Conservation (phyloP, 225 moss, liverwort and hornwort genomes). For the Pleurozium schreberi region DNA sequence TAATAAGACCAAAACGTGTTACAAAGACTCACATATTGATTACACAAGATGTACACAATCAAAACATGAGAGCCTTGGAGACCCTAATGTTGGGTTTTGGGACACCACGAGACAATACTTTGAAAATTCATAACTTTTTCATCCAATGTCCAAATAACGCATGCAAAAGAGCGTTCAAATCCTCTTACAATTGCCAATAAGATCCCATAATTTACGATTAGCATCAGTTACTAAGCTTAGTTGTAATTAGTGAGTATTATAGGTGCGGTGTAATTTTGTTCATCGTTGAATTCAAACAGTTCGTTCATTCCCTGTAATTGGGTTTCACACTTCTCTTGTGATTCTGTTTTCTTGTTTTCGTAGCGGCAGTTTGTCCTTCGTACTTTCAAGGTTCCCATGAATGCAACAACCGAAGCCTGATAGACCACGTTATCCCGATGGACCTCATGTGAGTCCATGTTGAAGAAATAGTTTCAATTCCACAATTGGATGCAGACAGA, state of each 20-base stretch:
- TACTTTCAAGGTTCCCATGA: not conserved
- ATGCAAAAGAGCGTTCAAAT: not conserved
- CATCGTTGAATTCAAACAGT: not conserved
- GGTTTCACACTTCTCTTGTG: not conserved
- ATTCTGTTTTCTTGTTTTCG: not conserved
- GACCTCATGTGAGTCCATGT: not conserved
- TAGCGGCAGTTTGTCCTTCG: not conserved
- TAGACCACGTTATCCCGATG: not conserved
- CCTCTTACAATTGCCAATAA: fast-evolving
- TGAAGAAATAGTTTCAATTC: not conserved
- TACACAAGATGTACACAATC: not conserved
- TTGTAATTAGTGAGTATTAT: not conserved
- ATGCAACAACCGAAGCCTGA: not conserved
- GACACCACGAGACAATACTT: not conserved
- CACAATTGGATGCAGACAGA: not conserved
- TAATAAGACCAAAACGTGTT: not conserved
- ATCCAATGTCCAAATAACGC: not conserved
- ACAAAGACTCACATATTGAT: not conserved
- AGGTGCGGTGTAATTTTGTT: not conserved
- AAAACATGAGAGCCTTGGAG: not conserved
- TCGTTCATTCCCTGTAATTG: not conserved
- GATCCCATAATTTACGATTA: not conserved
- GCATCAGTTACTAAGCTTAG: not conserved
- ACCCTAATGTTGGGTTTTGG: not conserved
- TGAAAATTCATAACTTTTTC: not conserved